Conservation (phyloP, 371 early-diverging fungal genomes). For the Saksenaea oblongispora region DNA sequence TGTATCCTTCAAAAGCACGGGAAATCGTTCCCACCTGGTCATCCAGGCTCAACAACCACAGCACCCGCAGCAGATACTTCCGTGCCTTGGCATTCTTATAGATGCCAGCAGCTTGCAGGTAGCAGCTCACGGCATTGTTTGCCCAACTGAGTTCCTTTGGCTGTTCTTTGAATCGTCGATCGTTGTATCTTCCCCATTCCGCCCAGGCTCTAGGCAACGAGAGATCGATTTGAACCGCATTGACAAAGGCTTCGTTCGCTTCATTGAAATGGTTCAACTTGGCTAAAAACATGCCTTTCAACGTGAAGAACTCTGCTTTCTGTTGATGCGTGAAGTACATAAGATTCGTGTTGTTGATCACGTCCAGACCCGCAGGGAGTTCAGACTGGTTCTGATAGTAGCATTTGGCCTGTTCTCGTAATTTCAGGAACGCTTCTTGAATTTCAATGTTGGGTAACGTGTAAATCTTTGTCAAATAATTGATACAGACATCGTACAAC, state of each 20-base stretch:
- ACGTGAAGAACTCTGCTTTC: conserved; percentile 97
- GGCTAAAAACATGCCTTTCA: conserved; percentile 94
- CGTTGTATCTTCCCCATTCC: conserved; percentile 96
- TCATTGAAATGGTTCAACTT: conserved; percentile 86
- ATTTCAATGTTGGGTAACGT: conserved; percentile 99
- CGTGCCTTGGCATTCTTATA: conserved; percentile 88
- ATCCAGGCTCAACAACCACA: conserved; percentile 94
- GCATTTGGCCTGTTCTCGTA: conserved; percentile 98
- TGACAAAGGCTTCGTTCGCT: conserved; percentile 93
- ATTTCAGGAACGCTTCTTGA: conserved; percentile 96
- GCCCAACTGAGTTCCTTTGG: conserved; percentile 86
- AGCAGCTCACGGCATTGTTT: conserved; percentile 93
- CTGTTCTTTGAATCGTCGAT: conserved; percentile 82
- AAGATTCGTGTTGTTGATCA: conserved; percentile 98
- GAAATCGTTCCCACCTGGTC: conserved; percentile 78
- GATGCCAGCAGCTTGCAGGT: conserved; percentile 92
- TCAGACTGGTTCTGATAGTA: conserved; percentile 87
- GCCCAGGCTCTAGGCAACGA: conserved; percentile 95
- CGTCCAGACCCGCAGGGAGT: conserved; percentile 92
- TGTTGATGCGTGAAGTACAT: conserved; percentile 92
- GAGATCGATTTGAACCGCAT: conserved; percentile 91
- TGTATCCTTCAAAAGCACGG: conserved; percentile 85
- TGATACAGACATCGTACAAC: conserved; percentile 93
- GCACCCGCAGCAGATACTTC: conserved; percentile 87
- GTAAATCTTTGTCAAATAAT: conserved; percentile 94